Conservation (phyloP, 1,284 basidiomycete genomes). For the Ceratobasidium sp. region DNA sequence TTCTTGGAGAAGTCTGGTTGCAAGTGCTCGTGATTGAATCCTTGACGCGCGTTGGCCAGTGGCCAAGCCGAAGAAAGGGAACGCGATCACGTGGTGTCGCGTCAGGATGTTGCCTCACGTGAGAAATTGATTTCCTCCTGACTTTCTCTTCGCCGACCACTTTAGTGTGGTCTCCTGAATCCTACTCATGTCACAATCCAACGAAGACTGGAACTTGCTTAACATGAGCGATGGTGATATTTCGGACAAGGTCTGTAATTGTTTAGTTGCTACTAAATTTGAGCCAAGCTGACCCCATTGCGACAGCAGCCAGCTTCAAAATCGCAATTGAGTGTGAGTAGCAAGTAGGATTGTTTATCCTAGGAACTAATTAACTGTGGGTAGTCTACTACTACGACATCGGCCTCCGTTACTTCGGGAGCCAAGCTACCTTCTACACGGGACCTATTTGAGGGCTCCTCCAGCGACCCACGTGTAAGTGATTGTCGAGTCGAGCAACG, state of each 20-base stretch:
- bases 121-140: conserved; percentile 17
- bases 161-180: not conserved
- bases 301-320: not conserved
- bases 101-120: conserved; percentile 40
- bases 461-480: conserved; percentile 12
- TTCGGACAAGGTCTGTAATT: not conserved
- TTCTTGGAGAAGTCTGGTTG: no score
- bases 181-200: not conserved
- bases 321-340: conserved; percentile 29
- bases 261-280: not conserved
- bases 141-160: conserved; percentile 24
- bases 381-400: conserved; percentile 7
- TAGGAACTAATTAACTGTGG: not conserved
- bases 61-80: not conserved
- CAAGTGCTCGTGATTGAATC: no score
- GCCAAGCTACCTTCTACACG: conserved; percentile 9
- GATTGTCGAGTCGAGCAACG: no score
- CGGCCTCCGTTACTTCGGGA: not conserved
- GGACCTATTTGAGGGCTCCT: conserved; percentile 24
- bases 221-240: not conserved
- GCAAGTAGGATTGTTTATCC: not conserved
- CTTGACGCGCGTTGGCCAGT: no score
- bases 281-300: not conserved
- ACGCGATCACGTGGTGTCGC: conserved; percentile 41
- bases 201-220: conserved; percentile 23